Percentiles rank a stretch among this genome's conserved stretches.
These are phyloP conservation scores for Arthroderma sp. DNA, from an alignment of 2,329 filamentous ascomycete species.

Conservation along the genomic window DNA sequence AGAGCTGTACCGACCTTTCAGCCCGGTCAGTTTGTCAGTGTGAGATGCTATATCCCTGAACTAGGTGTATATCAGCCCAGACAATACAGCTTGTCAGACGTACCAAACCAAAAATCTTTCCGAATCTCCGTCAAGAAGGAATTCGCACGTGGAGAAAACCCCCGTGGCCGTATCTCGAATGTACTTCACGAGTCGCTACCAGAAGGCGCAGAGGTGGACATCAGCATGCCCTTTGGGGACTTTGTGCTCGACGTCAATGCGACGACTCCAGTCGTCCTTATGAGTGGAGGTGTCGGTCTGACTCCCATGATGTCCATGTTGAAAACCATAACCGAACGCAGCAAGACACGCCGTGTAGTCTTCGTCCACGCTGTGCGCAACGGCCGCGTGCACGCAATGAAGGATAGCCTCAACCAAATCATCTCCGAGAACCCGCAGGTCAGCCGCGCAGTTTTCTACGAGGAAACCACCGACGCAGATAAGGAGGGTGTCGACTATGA, in stretches of 20 bases:
- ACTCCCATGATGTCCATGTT: slow-evolving; percentile 46
- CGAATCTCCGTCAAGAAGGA: slow-evolving; percentile 55
- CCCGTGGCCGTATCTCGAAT: slow-evolving; percentile 49
- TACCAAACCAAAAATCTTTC: slow-evolving; percentile 34
- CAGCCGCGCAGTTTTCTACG: not conserved
- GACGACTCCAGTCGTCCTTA: slow-evolving; percentile 38
- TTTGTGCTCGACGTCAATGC: slow-evolving; percentile 36
- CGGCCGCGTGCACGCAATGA: slow-evolving; percentile 13
- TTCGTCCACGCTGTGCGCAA: slow-evolving; percentile 14
- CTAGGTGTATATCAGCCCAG: slow-evolving; percentile 47
- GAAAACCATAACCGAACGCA: slow-evolving; percentile 35
- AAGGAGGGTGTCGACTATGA: slow-evolving; percentile 35
- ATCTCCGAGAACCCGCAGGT: slow-evolving; percentile 7
- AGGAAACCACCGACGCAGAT: slow-evolving; percentile 9
- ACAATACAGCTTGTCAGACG: slow-evolving; percentile 55
- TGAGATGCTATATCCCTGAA: slow-evolving; percentile 42
- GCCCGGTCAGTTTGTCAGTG: slow-evolving; percentile 55
- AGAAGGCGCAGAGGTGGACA: slow-evolving; percentile 44
- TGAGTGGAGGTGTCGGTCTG: slow-evolving; percentile 46
- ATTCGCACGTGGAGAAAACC: slow-evolving; percentile 37
- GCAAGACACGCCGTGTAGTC: slow-evolving; percentile 21
- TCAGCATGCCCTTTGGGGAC: slow-evolving; percentile 49
- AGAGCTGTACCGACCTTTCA: slow-evolving; percentile 43
- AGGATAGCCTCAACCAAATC: slow-evolving; percentile 9
- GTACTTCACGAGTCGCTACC: slow-evolving; percentile 46